Base-by-base conservation (phyloP, 352 stramenopile species). In the Stramenopiles sp. region DNA sequence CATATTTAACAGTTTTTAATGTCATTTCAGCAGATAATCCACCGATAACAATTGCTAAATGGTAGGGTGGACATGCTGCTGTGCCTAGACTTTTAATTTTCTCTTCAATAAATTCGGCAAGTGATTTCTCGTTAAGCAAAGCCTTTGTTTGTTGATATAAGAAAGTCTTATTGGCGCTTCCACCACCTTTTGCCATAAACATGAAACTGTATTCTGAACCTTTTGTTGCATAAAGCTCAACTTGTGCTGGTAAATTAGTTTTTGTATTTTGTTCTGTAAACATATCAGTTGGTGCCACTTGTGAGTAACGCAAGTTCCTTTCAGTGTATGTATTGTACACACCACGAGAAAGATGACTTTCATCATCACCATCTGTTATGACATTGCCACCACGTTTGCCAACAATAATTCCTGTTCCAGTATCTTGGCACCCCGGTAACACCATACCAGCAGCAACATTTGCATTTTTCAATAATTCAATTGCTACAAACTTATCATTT, bases 111-210 rank as follows among this genome's bases (percentile, higher is more conserved):
- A 91, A 92, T 1, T 83, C 65, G 83, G 91, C 86, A 1, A 95
- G 84, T 65, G 82, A 86, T 30, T 88, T 88, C 6, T 86, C 82
- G 78, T 94, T 96, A 30, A 96, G 81, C 20, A 95, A 83, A 1
- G 90, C 89, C 81, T 96, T 96, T n/a, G 90, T 96, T 83, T 95
- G 87, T 80, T 96, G 90, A 83, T 92, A 95, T 30, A 96, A 80
- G 84, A 93, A 96, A 0, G 90, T 94, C 80, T 96, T 96, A 82
- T 96, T 96, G 0, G 90, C 90, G 32, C 84, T 91, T 53, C 90
- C 90, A 77, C 90, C 90, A 63, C 90, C 90, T 83, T 96, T 96
- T 78, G 90, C 90, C 80, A 96, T 93, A 79, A 95, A 96, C 69
- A 92, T 80, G 79, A 96, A 95, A 78, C 91, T 84, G 81, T 96